These are phyloP conservation scores for Trichoderma polysporum DNA, from an alignment of 2,329 filamentous ascomycete species.

Conservation along the genomic window DNA sequence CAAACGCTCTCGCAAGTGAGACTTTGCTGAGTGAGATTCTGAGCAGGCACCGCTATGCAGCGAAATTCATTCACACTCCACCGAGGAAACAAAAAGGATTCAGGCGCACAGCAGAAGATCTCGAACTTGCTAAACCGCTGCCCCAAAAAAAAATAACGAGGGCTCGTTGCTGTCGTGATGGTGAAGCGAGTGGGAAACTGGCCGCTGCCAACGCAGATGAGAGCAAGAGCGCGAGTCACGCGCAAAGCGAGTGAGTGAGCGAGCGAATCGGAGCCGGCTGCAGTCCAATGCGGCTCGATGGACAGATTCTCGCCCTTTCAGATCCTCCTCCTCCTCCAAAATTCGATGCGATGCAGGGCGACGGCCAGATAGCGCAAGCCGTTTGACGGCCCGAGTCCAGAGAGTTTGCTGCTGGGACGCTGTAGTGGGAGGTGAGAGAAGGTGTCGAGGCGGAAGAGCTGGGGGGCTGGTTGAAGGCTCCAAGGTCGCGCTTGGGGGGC, in stretches of 20 bases:
- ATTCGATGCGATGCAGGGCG: not conserved
- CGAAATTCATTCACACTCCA: slow-evolving; percentile 3
- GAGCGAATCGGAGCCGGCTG: not conserved
- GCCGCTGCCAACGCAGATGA: not conserved
- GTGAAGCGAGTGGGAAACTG: not conserved
- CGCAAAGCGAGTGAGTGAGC: slow-evolving; percentile 14
- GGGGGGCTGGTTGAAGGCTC: slow-evolving; percentile 23
- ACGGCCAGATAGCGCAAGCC: slow-evolving; percentile 11
- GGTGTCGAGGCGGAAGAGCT: slow-evolving; percentile 22
- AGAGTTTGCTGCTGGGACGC: slow-evolving; percentile 9
- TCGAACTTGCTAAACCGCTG: not conserved
- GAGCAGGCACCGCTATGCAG: not conserved
- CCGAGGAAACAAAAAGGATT: not conserved
- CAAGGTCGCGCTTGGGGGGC: slow-evolving; percentile 26
- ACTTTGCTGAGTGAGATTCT: not conserved
- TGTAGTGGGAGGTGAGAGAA: slow-evolving; percentile 16
- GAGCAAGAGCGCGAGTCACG: slow-evolving; percentile 14
- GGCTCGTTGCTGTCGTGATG: not conserved
- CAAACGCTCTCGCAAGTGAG: not conserved
- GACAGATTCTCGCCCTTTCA: slow-evolving; percentile 1
- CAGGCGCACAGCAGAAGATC: not conserved
- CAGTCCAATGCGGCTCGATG: slow-evolving; percentile 15
- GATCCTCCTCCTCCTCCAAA: not conserved
- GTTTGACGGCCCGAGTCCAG: slow-evolving; percentile 16
- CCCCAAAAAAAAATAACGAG: not conserved